Base-by-base conservation (phyloP, 176 grass and related monocot species). In the Aegilops sharonensis region DNA sequence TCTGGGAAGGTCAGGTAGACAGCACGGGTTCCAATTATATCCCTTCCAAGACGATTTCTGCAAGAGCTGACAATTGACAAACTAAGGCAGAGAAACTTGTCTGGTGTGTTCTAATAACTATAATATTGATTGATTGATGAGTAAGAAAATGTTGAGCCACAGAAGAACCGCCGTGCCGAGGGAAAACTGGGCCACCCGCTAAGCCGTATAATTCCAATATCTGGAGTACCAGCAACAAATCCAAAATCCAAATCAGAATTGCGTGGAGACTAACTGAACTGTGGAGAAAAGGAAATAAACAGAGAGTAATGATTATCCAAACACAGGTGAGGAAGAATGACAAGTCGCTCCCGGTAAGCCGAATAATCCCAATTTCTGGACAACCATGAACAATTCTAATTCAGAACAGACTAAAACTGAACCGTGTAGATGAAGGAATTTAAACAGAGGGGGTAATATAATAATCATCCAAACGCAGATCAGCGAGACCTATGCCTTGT, bases 391-490 rank as follows among this genome's bases (percentile, higher is more conserved):
- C 29, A 52, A 25, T 4, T 11, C 7, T 25, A 13, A n/a, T 21
- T 83, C 43, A 82, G 21, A 71, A 47, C 35, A 6, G 30, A 3
- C 45, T 14, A 0, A 5, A 1, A 13, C 1, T 67, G 5, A 43
- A 20, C 1, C 10, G 23, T 13, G 6, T 7, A 18, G 47, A 25
- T 9, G 35, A 8, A 57, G 54, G 54, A 8, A 20, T 3, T 3
- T 57, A 57, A 20, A 3, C 3, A 69, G 13, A 21, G 64, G 37
- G 36, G 39, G 6, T 43, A 43, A 43, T 23, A 27, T 27, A 31
- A 31, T 11, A 42, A 66, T 21, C 17, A 84, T 89, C 75, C 75
- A 72, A 65, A 84, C 39, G 36, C 36, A 37, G 36, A 37, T 37
- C 27, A 27, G 27, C 27, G 27, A 27, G 27, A 27, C 27, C 36